Percentiles rank a stretch among this genome's conserved stretches.
Conservation (phyloP, 2,329 filamentous ascomycete genomes). For the Exophiala aquamarina region DNA sequence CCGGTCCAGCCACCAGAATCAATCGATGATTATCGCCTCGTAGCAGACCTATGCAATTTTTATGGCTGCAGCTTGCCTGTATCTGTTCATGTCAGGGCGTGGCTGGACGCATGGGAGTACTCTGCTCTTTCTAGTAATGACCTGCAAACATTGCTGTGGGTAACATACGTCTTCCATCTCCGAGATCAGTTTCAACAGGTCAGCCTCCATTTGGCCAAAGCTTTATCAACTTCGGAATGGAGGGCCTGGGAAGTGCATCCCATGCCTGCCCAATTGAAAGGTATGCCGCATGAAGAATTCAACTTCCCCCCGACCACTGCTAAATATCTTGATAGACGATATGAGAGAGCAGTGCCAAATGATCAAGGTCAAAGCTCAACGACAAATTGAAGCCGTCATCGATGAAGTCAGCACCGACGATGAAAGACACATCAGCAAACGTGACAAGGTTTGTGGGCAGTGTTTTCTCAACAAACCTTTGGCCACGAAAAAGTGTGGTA, state of each 20-base stretch:
- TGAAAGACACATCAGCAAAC: background rate
- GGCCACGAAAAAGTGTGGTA: slow-evolving; percentile 6
- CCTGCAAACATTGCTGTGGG: slow-evolving; percentile 6
- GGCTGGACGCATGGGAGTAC: background rate
- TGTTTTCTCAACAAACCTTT: slow-evolving; percentile 1
- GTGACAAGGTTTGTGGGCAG: background rate
- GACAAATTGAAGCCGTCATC: slow-evolving; percentile 1
- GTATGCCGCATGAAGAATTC: background rate
- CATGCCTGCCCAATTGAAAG: slow-evolving; percentile 4
- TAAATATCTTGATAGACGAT: slow-evolving; percentile 1
- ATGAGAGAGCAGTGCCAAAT: slow-evolving; percentile 1
- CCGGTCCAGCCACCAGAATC: background rate
- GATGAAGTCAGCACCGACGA: background rate
- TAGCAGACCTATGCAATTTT: slow-evolving; percentile 10
- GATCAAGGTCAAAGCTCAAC: background rate
- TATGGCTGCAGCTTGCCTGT: slow-evolving; percentile 10
- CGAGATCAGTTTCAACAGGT: background rate
- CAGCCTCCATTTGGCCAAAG: slow-evolving; percentile 1
- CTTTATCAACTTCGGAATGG: background rate
- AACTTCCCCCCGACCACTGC: background rate
- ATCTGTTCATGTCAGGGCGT: slow-evolving; percentile 4
- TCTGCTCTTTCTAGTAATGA: background rate
- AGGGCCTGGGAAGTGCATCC: slow-evolving; percentile 10
- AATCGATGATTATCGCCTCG: background rate
- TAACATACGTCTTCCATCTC: slow-evolving; percentile 6